These are phyloP conservation scores for Dothideomycetidae sp. DNA, from an alignment of 2,329 filamentous ascomycete genomes.

Conservation along the genomic window DNA sequence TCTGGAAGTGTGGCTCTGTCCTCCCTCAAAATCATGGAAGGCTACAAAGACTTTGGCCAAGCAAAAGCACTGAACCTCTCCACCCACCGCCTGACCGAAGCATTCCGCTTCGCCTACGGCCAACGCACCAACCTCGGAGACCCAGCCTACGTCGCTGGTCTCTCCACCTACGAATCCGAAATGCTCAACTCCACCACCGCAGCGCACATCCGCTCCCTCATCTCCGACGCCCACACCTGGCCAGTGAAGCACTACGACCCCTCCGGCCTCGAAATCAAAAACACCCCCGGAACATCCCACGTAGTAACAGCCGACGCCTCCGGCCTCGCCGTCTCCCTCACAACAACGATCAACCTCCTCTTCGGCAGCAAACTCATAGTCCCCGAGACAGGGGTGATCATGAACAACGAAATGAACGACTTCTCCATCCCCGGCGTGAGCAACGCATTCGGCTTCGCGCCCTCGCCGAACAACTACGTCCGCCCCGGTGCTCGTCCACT, in stretches of 20 bases:
- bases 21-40: slow-evolving; percentile 70
- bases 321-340: slow-evolving; percentile 66
- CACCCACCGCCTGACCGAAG: slow-evolving; percentile 72
- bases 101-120: slow-evolving; percentile 80
- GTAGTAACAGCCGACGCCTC: slow-evolving; percentile 55
- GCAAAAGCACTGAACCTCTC: slow-evolving; percentile 47
- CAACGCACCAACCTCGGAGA: slow-evolving; percentile 65
- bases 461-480: slow-evolving; percentile 68
- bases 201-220: slow-evolving; percentile 46
- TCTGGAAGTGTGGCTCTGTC: slow-evolving; percentile 63
- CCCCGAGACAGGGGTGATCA: slow-evolving; percentile 67
- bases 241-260: slow-evolving; percentile 65
- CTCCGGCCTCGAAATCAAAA: slow-evolving; percentile 46
- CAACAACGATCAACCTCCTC: slow-evolving; percentile 75
- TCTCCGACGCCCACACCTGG: slow-evolving; percentile 57
- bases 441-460: slow-evolving; percentile 77
- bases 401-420: slow-evolving; percentile 50
- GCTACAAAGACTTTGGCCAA: slow-evolving; percentile 51
- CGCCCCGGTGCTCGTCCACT: slow-evolving; percentile 67
- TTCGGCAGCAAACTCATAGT: slow-evolving; percentile 72
- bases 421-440: slow-evolving; percentile 67
- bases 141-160: slow-evolving; percentile 53
- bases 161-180: slow-evolving; percentile 47
- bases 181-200: slow-evolving; percentile 53
- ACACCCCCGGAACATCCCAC: slow-evolving; percentile 62